Conservation (phyloP, 306 rosid genomes). For the Fragaria vesca region DNA sequence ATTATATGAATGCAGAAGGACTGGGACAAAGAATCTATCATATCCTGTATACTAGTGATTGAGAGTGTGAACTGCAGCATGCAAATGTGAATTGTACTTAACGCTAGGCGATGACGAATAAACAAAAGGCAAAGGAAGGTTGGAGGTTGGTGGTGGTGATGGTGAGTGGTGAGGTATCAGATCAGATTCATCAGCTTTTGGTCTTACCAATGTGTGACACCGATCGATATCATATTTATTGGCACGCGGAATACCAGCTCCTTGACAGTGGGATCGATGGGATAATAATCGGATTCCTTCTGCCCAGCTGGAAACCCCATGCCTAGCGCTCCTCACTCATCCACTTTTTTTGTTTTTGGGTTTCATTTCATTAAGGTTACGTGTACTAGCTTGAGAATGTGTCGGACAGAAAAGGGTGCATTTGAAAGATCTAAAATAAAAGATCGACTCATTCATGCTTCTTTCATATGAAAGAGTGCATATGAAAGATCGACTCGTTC, state of each 20-base stretch:
- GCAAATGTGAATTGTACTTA: not conserved
- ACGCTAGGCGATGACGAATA: not conserved
- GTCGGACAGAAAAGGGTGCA: too few species aligned
- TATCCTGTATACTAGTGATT: not conserved
- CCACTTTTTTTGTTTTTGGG: not conserved
- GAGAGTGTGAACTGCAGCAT: not conserved
- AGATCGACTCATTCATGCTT: too few species aligned
- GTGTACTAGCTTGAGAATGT: too few species aligned
- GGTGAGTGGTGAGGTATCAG: not conserved
- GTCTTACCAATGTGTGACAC: not conserved
- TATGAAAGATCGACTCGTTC: too few species aligned
- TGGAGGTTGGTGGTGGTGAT: not conserved
- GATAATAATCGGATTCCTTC: not conserved
- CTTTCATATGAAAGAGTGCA: too few species aligned
- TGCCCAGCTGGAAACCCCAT: not conserved
- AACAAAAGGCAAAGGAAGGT: not conserved
- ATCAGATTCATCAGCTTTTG: slow-evolving; percentile 1
- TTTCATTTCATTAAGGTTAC: not conserved
- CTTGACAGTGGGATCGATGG: slow-evolving; percentile 1
- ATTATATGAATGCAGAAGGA: not conserved
- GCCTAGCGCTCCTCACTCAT: not conserved
- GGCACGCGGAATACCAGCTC: slow-evolving; percentile 11
- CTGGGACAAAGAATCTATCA: not conserved
- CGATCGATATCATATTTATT: slow-evolving; percentile 2
- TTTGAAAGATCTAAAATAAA: too few species aligned